phyloP scores from a whole-genome alignment of 164 flowering plant genomes.

The Berberis thunbergii region DNA sequence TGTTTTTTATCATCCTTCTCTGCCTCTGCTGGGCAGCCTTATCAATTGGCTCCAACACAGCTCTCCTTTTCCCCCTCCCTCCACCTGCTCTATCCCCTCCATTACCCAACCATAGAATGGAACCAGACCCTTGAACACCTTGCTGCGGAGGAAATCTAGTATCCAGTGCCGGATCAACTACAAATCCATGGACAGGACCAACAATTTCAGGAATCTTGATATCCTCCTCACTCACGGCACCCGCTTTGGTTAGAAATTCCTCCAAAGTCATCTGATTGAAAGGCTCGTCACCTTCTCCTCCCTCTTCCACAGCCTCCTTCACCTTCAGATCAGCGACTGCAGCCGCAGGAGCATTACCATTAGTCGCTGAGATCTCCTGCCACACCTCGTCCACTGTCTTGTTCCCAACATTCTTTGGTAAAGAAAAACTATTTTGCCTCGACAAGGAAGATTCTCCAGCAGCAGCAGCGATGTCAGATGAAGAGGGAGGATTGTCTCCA shows the following conservation, averaged over 20 bases:
- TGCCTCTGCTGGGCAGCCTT: constrained; percentile 66
- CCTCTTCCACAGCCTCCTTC: not conserved
- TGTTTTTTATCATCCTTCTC: constrained; percentile 72
- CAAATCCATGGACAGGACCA: constrained; percentile 26
- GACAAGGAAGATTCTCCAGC: too few relatives aligned
- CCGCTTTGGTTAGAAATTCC: constrained; percentile 56
- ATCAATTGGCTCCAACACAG: constrained; percentile 41
- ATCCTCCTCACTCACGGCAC: constrained; percentile 34
- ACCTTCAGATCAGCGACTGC: not conserved
- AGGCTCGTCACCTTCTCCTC: constrained; percentile 13
- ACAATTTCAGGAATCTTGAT: constrained; percentile 23
- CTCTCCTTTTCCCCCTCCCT: constrained; percentile 31
- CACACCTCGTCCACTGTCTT: constrained; percentile 48
- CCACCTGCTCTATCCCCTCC: constrained; percentile 28
- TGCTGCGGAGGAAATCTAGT: constrained; percentile 17
- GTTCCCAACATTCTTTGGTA: not conserved
- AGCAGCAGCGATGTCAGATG: not conserved
- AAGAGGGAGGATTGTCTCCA: constrained; percentile 19
- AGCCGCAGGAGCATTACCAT: constrained; percentile 1
- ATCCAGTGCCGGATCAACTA: constrained; percentile 23
- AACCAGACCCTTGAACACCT: constrained; percentile 12
- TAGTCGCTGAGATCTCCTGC: constrained; percentile 38
- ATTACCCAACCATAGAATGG: constrained; percentile 38
- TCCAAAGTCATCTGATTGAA: constrained; percentile 61
- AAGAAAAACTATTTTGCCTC: too few relatives aligned